A percentile compares a stretch with the other conserved stretches of the same genome.
Evolutionary conservation across 352 stramenopile genomes (phyloP).

Genomic region (Phytophthora cryptogea): DNA sequence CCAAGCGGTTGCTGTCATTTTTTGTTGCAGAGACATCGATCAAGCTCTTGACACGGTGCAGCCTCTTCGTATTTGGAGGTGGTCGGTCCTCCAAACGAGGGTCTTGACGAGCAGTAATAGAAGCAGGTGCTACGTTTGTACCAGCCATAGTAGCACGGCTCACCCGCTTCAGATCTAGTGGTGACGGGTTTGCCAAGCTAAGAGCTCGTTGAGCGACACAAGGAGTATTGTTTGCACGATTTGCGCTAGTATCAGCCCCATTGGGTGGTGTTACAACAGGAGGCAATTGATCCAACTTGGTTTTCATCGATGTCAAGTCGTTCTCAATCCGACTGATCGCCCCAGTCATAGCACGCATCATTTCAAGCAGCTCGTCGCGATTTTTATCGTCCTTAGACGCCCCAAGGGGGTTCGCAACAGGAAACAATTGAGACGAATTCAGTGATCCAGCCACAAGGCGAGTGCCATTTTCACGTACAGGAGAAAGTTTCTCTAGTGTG

Average conservation of each 20-base stretch:
- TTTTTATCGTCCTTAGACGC: background rate
- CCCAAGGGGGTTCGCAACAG: background rate
- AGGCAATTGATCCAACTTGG: background rate
- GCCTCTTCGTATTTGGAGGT: background rate
- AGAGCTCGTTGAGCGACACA: background rate
- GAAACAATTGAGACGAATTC: background rate
- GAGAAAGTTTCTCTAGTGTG: background rate
- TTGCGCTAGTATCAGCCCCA: background rate
- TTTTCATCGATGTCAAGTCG: background rate
- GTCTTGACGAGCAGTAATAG: background rate
- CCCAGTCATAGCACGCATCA: background rate
- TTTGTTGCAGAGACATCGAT: background rate
- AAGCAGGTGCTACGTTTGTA: too few species aligned
- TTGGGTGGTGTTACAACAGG: background rate
- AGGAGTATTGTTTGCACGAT: background rate
- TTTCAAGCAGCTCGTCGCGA: conserved; percentile 1
- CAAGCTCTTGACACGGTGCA: background rate
- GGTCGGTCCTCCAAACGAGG: background rate
- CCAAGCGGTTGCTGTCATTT: background rate
- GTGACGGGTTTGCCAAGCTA: background rate
- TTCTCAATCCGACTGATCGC: background rate
- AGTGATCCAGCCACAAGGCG: background rate
- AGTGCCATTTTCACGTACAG: background rate
- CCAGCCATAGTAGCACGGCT: background rate
- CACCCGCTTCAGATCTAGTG: background rate